phyloP scores from a whole-genome alignment of 805 yeast genomes.

The Barnettozyma sucrosica region DNA sequence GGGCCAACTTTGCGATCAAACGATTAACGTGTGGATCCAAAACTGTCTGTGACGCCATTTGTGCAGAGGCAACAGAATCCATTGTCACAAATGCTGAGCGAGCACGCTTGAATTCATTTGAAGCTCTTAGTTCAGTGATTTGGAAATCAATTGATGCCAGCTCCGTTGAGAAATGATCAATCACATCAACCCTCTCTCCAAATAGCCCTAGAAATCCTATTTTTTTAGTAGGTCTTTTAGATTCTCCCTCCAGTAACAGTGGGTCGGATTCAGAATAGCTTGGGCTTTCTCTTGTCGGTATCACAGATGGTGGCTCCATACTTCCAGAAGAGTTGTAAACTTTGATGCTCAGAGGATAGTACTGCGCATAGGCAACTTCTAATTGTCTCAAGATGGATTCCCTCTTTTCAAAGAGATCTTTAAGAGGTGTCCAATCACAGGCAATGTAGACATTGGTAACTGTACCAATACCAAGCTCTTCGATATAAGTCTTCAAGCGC shows the following conservation, averaged over 20 bases:
- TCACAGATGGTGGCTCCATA: constrained; percentile 24
- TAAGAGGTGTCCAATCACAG: constrained; percentile 75
- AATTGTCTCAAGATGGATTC: constrained; percentile 44
- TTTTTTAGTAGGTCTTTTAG: constrained; percentile 38
- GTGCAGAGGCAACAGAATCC: constrained; percentile 94
- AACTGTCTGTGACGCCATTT: constrained; percentile 93
- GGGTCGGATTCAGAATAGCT: constrained; percentile 6
- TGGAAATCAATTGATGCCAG: constrained; percentile 65
- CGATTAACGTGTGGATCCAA: constrained; percentile 84
- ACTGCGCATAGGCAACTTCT: constrained; percentile 44
- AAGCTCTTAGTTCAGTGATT: constrained; percentile 59
- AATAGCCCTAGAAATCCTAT: constrained; percentile 46
- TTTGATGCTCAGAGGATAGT: constrained; percentile 17
- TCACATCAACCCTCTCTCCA: constrained; percentile 76
- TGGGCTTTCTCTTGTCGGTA: constrained; percentile 11
- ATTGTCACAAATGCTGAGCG: constrained; percentile 91
- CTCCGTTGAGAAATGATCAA: constrained; percentile 63
- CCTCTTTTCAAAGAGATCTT: constrained; percentile 56
- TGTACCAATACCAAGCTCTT: constrained; percentile 71
- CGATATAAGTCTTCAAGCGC: constrained; percentile 67
- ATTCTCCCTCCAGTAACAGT: background rate
- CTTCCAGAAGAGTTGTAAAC: constrained; percentile 22
- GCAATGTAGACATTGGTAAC: constrained; percentile 76
- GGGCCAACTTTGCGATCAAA: constrained; percentile 79
- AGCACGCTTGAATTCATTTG: constrained; percentile 65